These are phyloP conservation scores for Kwoniella sp. DNA, from an alignment of 768 basidiomycete species.

Conservation along the genomic window DNA sequence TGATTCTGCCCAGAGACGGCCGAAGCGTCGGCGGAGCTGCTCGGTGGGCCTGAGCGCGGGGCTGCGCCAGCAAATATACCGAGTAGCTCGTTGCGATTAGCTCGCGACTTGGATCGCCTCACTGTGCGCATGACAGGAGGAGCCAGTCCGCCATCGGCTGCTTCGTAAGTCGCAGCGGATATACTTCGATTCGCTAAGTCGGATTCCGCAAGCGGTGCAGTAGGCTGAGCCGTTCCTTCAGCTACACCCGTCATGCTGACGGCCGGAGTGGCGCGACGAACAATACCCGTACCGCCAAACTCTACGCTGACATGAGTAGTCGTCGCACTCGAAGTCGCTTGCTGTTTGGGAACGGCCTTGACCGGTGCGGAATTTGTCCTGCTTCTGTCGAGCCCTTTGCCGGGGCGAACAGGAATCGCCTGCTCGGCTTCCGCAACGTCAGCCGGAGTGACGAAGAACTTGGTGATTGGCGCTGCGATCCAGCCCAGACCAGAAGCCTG, in stretches of 20 bases:
- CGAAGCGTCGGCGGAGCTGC: conserved; percentile 62
- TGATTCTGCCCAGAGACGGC: conserved; percentile 55
- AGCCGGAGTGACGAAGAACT: conserved; percentile 60
- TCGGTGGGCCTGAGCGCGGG: conserved; percentile 50
- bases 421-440: conserved; percentile 8
- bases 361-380: conserved; percentile 31
- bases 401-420: background rate
- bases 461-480: conserved; percentile 77
- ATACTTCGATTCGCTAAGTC: background rate
- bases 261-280: conserved; percentile 52
- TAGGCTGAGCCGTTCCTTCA: no score
- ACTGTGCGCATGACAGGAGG: conserved; percentile 19
- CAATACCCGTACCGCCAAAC: conserved; percentile 70
- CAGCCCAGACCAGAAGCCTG: conserved; percentile 55
- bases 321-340: conserved; percentile 78
- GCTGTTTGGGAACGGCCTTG: conserved; percentile 66
- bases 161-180: conserved; percentile 7
- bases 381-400: conserved; percentile 20
- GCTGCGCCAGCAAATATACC: conserved; percentile 87
- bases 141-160: conserved; percentile 2
- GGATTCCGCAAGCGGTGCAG: no score
- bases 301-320: conserved; percentile 93
- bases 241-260: conserved; percentile 1
- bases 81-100: conserved; percentile 56
- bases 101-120: conserved; percentile 31